Conservation (phyloP, 169 alveolate species). For the Perkinsus olseni region DNA sequence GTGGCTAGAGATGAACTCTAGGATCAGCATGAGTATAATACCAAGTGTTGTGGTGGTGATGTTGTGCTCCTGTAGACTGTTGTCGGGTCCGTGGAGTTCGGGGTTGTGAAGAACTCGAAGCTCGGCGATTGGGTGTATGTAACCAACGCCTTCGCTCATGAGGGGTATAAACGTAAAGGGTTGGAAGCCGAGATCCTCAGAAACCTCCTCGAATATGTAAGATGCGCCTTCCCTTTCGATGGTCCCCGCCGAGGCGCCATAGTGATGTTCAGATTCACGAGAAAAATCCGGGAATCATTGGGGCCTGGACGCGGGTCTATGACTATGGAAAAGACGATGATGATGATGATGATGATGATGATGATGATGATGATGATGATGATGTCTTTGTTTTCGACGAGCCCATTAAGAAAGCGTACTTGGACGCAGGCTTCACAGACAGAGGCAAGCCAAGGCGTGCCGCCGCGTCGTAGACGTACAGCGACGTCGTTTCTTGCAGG, state of each 20-base stretch:
- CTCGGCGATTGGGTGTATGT: not conserved
- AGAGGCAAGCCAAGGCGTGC: no score
- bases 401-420: no score
- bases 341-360: no score
- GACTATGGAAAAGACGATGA: no score
- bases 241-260: not conserved
- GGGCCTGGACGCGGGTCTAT: not conserved
- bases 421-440: no score
- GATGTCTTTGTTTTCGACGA: no score
- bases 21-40: no score
- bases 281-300: not conserved
- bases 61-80: not conserved
- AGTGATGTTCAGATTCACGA: not conserved
- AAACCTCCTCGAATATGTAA: not conserved
- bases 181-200: not conserved
- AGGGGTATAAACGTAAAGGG: not conserved
- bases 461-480: no score
- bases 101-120: not conserved
- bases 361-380: no score
- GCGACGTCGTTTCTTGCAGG: no score
- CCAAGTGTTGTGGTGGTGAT: not conserved
- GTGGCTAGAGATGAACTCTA: no score
- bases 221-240: no score
- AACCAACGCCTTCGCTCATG: not conserved
- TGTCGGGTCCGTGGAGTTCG: not conserved